Percentiles rank a stretch among this genome's conserved stretches.
Conservation (phyloP, 2,329 filamentous ascomycete species). For the Ophiognomonia clavigignenti-juglandacearum region DNA sequence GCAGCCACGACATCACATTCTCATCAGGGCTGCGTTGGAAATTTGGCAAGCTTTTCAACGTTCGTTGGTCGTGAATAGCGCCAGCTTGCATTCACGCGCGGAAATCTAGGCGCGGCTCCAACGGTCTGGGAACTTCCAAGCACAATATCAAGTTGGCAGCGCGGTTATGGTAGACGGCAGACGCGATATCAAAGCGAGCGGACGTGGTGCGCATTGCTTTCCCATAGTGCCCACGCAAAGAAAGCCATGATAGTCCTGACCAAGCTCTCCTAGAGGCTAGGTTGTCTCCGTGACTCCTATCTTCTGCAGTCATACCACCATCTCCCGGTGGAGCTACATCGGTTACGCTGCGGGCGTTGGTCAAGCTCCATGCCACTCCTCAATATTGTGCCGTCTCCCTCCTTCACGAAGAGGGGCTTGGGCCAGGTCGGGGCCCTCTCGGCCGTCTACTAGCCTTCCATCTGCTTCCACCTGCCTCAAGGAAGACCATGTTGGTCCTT, state of each 20-base stretch:
- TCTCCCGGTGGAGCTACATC: not conserved
- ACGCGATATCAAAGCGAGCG: not conserved
- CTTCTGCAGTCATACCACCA: constrained; percentile 2
- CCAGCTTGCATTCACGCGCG: constrained; percentile 3
- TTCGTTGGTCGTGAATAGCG: not conserved
- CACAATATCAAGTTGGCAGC: not conserved
- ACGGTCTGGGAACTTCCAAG: not conserved
- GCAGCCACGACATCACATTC: not conserved
- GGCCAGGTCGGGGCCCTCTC: not conserved
- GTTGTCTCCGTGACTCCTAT: not conserved
- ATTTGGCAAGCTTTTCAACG: not conserved
- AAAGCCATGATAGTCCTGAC: not conserved
- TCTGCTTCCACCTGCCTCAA: not conserved
- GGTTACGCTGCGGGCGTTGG: constrained; percentile 2
- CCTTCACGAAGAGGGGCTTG: not conserved
- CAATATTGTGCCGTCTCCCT: not conserved
- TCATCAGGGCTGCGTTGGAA: not conserved
- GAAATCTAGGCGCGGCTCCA: constrained; percentile 7
- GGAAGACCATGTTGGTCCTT: not conserved
- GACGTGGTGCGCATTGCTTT: not conserved
- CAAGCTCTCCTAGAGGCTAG: not conserved
- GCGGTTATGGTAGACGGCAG: not conserved
- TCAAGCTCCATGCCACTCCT: not conserved
- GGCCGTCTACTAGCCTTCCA: not conserved
- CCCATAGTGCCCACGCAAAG: not conserved